These are phyloP conservation scores for Cercospora sp. DNA, from an alignment of 2,329 filamentous ascomycete genomes.

Conservation along the genomic window DNA sequence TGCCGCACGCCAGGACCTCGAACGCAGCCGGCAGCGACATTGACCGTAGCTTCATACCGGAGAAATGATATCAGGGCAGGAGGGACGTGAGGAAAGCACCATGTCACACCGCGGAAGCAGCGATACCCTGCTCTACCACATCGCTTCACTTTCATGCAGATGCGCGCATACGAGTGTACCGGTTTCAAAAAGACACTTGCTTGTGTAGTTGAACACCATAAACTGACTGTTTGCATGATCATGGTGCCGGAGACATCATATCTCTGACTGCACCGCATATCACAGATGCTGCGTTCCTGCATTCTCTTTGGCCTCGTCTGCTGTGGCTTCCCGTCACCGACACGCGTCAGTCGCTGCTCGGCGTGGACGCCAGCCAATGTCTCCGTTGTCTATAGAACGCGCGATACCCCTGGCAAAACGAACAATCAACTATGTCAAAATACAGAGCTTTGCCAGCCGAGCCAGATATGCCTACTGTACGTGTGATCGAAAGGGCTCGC, in stretches of 20 bases:
- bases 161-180: background rate
- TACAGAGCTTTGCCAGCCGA: background rate
- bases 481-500: background rate
- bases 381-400: background rate
- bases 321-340: background rate
- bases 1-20: background rate
- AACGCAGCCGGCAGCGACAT: background rate
- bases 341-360: background rate
- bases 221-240: background rate
- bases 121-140: background rate
- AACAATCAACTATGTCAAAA: background rate
- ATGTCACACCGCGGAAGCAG: background rate
- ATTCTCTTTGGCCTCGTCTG: background rate
- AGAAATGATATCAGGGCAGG: background rate
- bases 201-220: background rate
- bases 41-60: background rate
- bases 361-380: background rate
- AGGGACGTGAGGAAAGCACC: background rate
- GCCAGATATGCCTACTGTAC: background rate
- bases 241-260: background rate
- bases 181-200: background rate
- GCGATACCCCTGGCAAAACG: background rate
- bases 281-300: background rate
- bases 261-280: background rate
- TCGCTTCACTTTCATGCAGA: background rate